Conservation (phyloP, 768 basidiomycete species). For the Amanita muscaria region DNA sequence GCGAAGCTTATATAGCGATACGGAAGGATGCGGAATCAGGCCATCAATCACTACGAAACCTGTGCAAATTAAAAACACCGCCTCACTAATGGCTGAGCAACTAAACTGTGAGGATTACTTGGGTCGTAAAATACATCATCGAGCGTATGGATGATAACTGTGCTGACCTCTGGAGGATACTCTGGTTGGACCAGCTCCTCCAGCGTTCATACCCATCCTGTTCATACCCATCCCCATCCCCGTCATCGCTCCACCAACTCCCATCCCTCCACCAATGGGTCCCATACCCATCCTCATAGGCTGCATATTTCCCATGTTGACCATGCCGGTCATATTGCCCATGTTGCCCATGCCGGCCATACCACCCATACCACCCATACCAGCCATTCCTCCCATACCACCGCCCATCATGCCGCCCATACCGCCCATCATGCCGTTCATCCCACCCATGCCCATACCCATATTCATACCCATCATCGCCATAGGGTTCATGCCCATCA, state of each 20-base stretch:
- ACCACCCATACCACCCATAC: slow-evolving; percentile 25
- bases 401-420: slow-evolving; percentile 19
- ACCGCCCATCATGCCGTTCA: slow-evolving; percentile 21
- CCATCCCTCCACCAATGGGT: slow-evolving; percentile 19
- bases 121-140: slow-evolving; percentile 29
- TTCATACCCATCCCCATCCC: slow-evolving; percentile 13
- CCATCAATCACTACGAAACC: too few species aligned
- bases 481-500: slow-evolving; percentile 42
- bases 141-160: slow-evolving; percentile 58
- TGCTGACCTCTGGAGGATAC: slow-evolving; percentile 46
- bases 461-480: slow-evolving; percentile 39
- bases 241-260: slow-evolving; percentile 14
- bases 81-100: too few species aligned
- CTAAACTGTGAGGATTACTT: too few species aligned
- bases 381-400: slow-evolving; percentile 17
- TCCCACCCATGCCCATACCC: slow-evolving; percentile 31
- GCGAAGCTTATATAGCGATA: too few species aligned
- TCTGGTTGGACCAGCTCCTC: slow-evolving; percentile 39
- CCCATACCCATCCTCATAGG: slow-evolving; percentile 30
- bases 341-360: slow-evolving; percentile 30
- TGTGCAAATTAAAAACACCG: too few species aligned
- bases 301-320: slow-evolving; percentile 29
- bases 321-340: slow-evolving; percentile 22
- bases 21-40: too few species aligned
- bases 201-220: slow-evolving; percentile 13